Evolutionary conservation across 2,329 filamentous ascomycete species (phyloP).

Genomic region (Microcera coccophila): DNA sequence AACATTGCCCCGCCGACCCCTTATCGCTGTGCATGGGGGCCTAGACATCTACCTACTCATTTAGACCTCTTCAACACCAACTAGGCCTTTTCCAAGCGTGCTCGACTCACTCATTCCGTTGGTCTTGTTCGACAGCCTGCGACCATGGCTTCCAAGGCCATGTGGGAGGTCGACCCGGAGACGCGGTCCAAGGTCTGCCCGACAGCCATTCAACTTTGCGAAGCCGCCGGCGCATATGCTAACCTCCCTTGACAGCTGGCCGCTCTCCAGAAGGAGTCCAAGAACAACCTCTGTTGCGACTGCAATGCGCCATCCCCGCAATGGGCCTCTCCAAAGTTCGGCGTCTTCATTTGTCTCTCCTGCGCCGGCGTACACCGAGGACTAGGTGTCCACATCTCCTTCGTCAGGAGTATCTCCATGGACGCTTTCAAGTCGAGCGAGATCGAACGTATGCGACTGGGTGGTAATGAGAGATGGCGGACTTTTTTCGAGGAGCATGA

Average conservation of each 20-base stretch:
- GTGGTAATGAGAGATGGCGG: conserved; percentile 85
- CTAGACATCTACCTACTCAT: conserved; percentile 19
- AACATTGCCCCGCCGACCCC: conserved; percentile 16
- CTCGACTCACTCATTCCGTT: too few relatives aligned
- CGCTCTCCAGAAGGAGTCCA: conserved; percentile 83
- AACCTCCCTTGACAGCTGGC: conserved; percentile 59
- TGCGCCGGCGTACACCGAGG: conserved; percentile 94
- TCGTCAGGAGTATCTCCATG: conserved; percentile 97
- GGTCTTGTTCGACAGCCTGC: conserved; percentile 6
- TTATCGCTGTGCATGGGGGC: conserved; percentile 13
- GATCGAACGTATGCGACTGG: conserved; percentile 88
- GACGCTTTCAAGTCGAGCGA: conserved; percentile 94
- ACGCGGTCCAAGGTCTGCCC: conserved; percentile 80
- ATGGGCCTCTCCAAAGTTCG: conserved; percentile 97
- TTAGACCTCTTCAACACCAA: not conserved
- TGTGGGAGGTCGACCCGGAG: conserved; percentile 99
- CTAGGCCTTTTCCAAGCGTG: not conserved
- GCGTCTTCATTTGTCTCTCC: conserved; percentile 95
- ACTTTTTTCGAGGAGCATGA: conserved; percentile 76
- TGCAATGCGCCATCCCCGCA: conserved; percentile 93
- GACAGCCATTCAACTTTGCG: conserved; percentile 4
- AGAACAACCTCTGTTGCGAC: conserved; percentile 90
- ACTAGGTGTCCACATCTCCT: conserved; percentile 95
- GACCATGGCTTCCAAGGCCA: conserved; percentile 65
- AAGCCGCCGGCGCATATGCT: conserved; percentile 10